phyloP scores from a whole-genome alignment of 1,284 basidiomycete species.

The Boletus albobrunnescens region DNA sequence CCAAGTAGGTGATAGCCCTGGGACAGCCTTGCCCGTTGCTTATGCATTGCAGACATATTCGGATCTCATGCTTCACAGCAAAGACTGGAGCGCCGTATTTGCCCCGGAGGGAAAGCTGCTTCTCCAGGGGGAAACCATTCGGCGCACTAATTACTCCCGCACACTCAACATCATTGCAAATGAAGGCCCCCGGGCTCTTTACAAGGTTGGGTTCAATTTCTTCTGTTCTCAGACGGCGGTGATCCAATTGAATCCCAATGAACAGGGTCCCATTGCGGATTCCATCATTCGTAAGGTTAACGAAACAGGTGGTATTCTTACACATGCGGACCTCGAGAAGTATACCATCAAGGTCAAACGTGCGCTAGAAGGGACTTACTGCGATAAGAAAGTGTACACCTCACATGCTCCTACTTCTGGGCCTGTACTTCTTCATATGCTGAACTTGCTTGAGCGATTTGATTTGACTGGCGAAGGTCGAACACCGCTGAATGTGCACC shows the following conservation, averaged over 20 bases:
- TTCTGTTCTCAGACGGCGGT: conserved; percentile 16
- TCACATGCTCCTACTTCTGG: conserved; percentile 81
- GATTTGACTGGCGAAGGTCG: conserved; percentile 48
- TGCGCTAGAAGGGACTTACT: conserved; percentile 76
- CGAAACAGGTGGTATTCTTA: conserved; percentile 74
- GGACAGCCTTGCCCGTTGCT: conserved; percentile 10
- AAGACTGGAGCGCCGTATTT: conserved; percentile 79
- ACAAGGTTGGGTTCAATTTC: conserved; percentile 47
- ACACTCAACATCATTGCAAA: conserved; percentile 65
- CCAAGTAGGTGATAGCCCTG: conserved; percentile 44
- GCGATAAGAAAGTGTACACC: conserved; percentile 78
- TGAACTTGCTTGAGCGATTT: conserved; percentile 74
- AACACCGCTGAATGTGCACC: conserved; percentile 61
- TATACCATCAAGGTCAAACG: conserved; percentile 72
- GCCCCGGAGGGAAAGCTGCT: conserved; percentile 73
- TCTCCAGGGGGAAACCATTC: conserved; percentile 70
- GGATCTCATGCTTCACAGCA: conserved; percentile 66
- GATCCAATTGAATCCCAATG: conserved; percentile 10
- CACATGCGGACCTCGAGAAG: conserved; percentile 61
- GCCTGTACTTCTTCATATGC: conserved; percentile 73
- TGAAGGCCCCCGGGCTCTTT: conserved; percentile 71
- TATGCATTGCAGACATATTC: conserved; percentile 42
- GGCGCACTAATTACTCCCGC: conserved; percentile 62
- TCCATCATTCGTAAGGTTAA: conserved; percentile 66
- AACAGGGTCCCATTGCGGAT: conserved; percentile 70